Conservation (phyloP, 495 filamentous ascomycete species). For the Penicillium canescens region DNA sequence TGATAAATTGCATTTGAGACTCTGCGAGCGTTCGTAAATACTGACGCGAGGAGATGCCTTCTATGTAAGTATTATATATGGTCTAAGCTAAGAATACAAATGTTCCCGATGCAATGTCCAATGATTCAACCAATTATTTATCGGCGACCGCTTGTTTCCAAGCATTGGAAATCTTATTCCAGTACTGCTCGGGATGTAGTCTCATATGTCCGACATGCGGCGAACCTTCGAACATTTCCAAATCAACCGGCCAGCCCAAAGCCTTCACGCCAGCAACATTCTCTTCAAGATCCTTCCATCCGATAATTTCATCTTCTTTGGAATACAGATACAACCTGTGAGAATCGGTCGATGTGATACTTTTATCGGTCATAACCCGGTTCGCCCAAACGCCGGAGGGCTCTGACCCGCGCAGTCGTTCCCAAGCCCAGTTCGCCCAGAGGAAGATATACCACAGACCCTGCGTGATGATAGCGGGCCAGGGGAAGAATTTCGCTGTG, state of each 20-base stretch:
- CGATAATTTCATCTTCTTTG: constrained; percentile 55
- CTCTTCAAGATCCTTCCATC: constrained; percentile 52
- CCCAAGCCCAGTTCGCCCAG: constrained; percentile 18
- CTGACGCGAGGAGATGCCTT: background rate
- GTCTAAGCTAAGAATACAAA: constrained; percentile 3
- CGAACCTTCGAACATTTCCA: constrained; percentile 52
- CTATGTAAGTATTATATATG: constrained; percentile 2
- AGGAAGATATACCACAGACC: constrained; percentile 39
- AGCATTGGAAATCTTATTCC: constrained; percentile 41
- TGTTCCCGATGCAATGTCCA: background rate
- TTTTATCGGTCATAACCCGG: constrained; percentile 26
- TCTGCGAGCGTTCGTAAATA: background rate
- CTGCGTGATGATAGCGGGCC: constrained; percentile 50
- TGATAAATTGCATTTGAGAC: background rate
- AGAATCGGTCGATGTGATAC: constrained; percentile 9
- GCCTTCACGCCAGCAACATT: constrained; percentile 45
- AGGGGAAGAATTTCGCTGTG: constrained; percentile 44
- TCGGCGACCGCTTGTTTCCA: constrained; percentile 35
- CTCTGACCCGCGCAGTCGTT: constrained; percentile 13
- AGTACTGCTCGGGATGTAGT: constrained; percentile 52
- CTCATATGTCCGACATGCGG: constrained; percentile 58
- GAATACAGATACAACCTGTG: constrained; percentile 51
- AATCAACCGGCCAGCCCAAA: constrained; percentile 40
- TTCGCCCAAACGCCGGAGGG: constrained; percentile 24
- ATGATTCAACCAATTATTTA: background rate